Evolutionary conservation across 768 basidiomycete species (phyloP), one percentile per base, ranked within the genome.

Genomic region (Cytidiella melzeri): DNA sequence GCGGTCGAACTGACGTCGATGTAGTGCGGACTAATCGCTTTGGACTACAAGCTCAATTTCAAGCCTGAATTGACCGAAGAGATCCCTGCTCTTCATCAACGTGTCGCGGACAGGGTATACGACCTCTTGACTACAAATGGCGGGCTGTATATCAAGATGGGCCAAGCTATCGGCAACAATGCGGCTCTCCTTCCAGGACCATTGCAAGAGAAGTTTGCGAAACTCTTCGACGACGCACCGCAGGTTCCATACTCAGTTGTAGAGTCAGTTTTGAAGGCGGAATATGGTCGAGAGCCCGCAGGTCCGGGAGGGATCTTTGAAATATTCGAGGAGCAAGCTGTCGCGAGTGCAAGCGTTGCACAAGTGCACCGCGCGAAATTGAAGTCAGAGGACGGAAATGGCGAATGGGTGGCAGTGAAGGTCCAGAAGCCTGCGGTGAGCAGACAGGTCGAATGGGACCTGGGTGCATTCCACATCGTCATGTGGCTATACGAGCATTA

Each of bases 11-110:
- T 40, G 27, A 30, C 5, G 10, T 9, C 20, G 15, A 21, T 50
- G 15, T 20, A 87, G 84, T 88, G 86, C 55, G 72, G 78, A 10
- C 61, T 80, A 51, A 84, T 90, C 41, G 84, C 85, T 5, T 53
- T 81, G 50, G 86, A 90, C 70, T 95, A 93, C 71, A 96, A 97
- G 61, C 64, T 86, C 44, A 93, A 94, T 67, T 96, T 95, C 57
- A 81, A 73, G 7, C 81, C 83, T 0, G 76, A 77, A 41, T 84
- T 83, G 51, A 79, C 77, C 0, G 79, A 87, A 23, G 66, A 73
- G 44, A 93, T 95, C 60, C 86, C 88, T 5, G 74, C 80, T 23
- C 69, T 97, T 2, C 94, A 97, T 55, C 79, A 88, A 55, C 80
- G 94, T 39, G 89, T 93, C 9, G 92, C 91, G 0, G 72, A 82